These are phyloP conservation scores for Yamadazyma scolyti DNA, from an alignment of 805 yeast species.

Conservation along the genomic window DNA sequence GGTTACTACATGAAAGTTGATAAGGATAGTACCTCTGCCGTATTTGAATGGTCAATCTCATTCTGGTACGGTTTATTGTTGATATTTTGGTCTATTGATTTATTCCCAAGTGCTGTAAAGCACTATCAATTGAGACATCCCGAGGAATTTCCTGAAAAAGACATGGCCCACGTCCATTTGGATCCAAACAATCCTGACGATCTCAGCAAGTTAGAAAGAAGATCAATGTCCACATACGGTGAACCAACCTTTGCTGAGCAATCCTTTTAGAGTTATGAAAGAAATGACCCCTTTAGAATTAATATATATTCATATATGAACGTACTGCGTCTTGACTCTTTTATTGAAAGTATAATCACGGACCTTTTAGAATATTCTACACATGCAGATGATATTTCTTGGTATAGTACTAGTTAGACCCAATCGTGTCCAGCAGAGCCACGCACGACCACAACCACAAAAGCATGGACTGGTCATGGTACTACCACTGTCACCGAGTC, in stretches of 20 bases:
- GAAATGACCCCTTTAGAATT: no score
- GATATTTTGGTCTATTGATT: slow-evolving; percentile 62
- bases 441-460: slow-evolving; percentile 13
- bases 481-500: slow-evolving; percentile 1
- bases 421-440: not conserved
- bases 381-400: slow-evolving; percentile 1
- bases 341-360: no score
- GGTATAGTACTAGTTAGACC: not conserved
- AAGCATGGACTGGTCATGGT: no score
- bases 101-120: slow-evolving; percentile 56
- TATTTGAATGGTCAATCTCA: slow-evolving; percentile 84
- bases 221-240: slow-evolving; percentile 15
- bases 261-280: slow-evolving; percentile 1
- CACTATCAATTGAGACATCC: slow-evolving; percentile 28
- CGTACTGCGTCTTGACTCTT: no score
- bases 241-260: slow-evolving; percentile 15
- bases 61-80: slow-evolving; percentile 77
- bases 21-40: slow-evolving; percentile 48
- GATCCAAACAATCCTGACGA: slow-evolving; percentile 17
- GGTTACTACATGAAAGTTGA: slow-evolving; percentile 41
- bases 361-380: no score
- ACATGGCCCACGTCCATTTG: slow-evolving; percentile 12
- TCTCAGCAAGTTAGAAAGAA: slow-evolving; percentile 12
- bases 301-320: no score
- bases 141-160: slow-evolving; percentile 15